Conservation (phyloP, 176 grass and related monocot genomes). For the Ampelocalamus luodianensis region DNA sequence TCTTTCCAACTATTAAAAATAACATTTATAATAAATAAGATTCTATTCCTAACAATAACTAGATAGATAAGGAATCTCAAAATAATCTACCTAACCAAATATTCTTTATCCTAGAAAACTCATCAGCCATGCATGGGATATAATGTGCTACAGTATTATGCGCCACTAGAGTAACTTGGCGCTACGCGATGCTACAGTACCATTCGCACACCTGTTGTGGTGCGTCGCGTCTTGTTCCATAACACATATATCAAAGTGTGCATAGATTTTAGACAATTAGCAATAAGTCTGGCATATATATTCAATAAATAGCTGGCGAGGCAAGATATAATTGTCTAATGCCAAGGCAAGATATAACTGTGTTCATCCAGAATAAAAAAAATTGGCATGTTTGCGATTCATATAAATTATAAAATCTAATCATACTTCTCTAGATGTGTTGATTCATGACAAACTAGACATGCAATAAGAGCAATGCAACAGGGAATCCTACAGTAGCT, state of each 20-base stretch:
- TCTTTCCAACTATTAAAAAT: no score
- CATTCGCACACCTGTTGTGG: no score
- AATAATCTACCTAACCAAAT: no score
- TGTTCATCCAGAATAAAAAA: slow-evolving; percentile 19
- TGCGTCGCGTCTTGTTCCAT: no score
- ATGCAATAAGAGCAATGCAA: not conserved
- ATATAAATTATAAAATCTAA: slow-evolving; percentile 28
- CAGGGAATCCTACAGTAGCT: not conserved
- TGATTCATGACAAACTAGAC: slow-evolving; percentile 20
- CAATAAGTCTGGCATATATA: not conserved
- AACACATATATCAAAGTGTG: not conserved
- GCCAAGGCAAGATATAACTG: not conserved
- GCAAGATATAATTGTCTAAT: slow-evolving; percentile 3
- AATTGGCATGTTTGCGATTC: not conserved
- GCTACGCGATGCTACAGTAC: no score
- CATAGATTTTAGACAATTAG: slow-evolving; percentile 5
- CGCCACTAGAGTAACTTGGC: no score
- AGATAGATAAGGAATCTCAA: no score
- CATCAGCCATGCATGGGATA: no score
- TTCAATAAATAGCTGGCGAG: slow-evolving; percentile 6
- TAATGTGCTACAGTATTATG: no score
- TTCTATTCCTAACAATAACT: no score
- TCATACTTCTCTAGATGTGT: not conserved
- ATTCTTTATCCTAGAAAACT: no score
- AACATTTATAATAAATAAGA: no score